Conservation (phyloP, 2,329 filamentous ascomycete genomes). For the Stagonosporopsis cucurbitacearum region DNA sequence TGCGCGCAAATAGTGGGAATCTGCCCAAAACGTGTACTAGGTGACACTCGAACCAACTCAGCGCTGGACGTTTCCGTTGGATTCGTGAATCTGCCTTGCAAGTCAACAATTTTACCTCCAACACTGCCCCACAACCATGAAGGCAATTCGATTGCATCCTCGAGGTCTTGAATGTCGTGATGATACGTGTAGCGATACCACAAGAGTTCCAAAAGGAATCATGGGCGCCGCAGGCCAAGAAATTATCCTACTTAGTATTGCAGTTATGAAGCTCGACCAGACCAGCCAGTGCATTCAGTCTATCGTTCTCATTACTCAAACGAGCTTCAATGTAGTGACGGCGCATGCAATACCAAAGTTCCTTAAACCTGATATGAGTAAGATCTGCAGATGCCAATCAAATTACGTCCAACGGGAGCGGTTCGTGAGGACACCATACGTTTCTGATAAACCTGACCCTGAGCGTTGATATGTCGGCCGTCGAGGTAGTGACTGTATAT, state of each 20-base stretch:
- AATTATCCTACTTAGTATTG: background rate
- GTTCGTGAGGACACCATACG: background rate
- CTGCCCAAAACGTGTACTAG: background rate
- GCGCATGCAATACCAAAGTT: background rate
- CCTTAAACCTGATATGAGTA: background rate
- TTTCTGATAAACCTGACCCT: slow-evolving; percentile 1
- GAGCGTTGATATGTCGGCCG: background rate
- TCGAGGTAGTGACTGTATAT: background rate
- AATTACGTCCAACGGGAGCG: background rate
- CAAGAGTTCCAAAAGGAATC: background rate
- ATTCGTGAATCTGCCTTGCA: too few relatives aligned
- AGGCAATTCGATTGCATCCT: background rate
- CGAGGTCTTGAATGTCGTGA: background rate
- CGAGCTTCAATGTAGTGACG: background rate
- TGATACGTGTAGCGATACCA: background rate
- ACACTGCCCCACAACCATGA: background rate
- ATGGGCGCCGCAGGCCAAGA: background rate
- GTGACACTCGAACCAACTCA: background rate
- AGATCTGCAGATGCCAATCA: background rate
- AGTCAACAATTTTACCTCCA: background rate
- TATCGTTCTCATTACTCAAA: background rate
- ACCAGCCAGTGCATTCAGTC: background rate
- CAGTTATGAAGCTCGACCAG: background rate
- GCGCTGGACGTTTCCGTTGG: background rate
- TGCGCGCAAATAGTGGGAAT: background rate